Conservation (phyloP, 345 rosid species). For the Camelina laxa region DNA sequence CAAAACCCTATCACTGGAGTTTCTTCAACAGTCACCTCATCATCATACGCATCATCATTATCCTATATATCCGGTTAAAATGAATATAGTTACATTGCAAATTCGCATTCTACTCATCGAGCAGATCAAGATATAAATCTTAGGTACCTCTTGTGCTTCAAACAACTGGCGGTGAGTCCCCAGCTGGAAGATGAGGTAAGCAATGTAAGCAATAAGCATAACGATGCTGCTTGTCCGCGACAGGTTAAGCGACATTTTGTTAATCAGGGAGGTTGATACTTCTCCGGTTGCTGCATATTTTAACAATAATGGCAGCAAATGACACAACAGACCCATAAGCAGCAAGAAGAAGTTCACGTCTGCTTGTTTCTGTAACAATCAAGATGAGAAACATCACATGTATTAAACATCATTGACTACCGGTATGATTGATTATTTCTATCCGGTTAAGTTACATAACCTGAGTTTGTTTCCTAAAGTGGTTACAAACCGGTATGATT, state of each 20-base stretch:
- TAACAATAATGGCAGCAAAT: conserved; percentile 70
- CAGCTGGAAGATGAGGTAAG: conserved; percentile 79
- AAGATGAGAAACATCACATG: conserved; percentile 16
- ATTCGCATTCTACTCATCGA: not conserved
- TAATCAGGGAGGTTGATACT: conserved; percentile 39
- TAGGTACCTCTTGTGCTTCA: conserved; percentile 44
- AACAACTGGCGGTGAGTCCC: conserved; percentile 64
- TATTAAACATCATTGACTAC: not conserved
- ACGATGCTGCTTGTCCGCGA: conserved; percentile 85
- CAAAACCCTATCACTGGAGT: conserved; percentile 74
- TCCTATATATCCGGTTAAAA: conserved; percentile 28
- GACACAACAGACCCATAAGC: conserved; percentile 74
- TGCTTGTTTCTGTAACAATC: conserved; percentile 71
- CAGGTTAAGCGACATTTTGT: conserved; percentile 54
- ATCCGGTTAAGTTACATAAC: not conserved
- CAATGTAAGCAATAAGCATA: conserved; percentile 78
- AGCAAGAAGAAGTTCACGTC: conserved; percentile 79
- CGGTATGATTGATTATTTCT: not conserved
- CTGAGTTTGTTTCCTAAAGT: not conserved
- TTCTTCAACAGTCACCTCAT: conserved; percentile 54
- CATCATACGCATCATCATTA: conserved; percentile 50
- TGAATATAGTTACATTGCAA: not conserved
- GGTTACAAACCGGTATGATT: not conserved
- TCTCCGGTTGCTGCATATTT: conserved; percentile 44
- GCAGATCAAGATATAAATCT: not conserved